Conservation (phyloP, 306 rosid species). For the Dalbergia cochinchinensis region DNA sequence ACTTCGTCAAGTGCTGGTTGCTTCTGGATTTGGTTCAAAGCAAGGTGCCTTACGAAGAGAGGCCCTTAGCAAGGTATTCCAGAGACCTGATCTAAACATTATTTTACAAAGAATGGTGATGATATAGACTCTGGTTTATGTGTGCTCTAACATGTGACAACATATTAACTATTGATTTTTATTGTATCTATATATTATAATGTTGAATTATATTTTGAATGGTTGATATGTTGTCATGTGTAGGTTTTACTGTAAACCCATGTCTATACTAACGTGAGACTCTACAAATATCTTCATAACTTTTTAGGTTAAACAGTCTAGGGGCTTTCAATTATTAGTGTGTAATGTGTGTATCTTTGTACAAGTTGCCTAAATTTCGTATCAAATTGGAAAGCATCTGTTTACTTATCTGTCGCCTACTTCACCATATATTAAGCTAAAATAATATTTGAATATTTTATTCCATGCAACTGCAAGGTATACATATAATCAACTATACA, state of each 20-base stretch:
- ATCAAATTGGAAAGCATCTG: neutral
- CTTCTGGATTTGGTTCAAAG: slow-evolving; percentile 95
- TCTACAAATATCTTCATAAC: neutral
- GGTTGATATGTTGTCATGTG: too few species aligned
- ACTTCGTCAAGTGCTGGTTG: slow-evolving; percentile 88
- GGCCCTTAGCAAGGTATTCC: slow-evolving; percentile 72
- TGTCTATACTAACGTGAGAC: too few species aligned
- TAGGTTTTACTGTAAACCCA: too few species aligned
- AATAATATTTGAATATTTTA: slow-evolving; percentile 34
- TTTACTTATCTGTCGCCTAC: slow-evolving; percentile 25
- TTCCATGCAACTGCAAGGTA: slow-evolving; percentile 23
- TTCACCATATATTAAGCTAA: slow-evolving; percentile 27
- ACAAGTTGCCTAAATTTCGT: slow-evolving; percentile 19
- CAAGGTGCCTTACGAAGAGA: slow-evolving; percentile 72
- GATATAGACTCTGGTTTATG: too few species aligned
- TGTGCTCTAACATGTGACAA: too few species aligned
- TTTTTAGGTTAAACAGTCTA: neutral
- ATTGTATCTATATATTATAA: too few species aligned
- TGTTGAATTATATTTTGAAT: too few species aligned
- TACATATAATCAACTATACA: neutral
- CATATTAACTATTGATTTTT: too few species aligned
- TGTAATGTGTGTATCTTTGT: neutral
- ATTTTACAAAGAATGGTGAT: neutral
- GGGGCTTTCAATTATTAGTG: neutral
- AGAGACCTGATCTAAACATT: neutral